Evolutionary conservation across 2,329 filamentous ascomycete species (phyloP).

Genomic region (Fusarium papillatum): DNA sequence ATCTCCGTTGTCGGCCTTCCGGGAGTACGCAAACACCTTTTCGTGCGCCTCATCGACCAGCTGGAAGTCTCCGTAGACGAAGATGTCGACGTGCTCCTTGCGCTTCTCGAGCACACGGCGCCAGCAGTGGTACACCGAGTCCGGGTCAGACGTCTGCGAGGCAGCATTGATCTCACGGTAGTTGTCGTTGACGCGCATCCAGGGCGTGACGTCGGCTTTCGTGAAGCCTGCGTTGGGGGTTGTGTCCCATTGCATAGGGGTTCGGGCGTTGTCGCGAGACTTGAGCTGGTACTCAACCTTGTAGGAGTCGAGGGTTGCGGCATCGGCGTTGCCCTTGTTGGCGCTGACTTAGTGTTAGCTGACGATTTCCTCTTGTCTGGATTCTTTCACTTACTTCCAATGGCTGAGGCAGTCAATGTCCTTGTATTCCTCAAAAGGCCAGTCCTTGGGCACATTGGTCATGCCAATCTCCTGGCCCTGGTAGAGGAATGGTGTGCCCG

Average conservation of each 20-base stretch:
- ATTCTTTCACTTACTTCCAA: slow-evolving; percentile 54
- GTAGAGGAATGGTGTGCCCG: slow-evolving; percentile 77
- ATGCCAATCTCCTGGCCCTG: slow-evolving; percentile 80
- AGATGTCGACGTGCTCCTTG: slow-evolving; percentile 71
- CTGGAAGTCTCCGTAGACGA: slow-evolving; percentile 74
- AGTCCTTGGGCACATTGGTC: slow-evolving; percentile 72
- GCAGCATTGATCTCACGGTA: slow-evolving; percentile 74
- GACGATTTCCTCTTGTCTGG: neutral
- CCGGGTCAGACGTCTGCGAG: slow-evolving; percentile 59
- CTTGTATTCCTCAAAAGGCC: slow-evolving; percentile 76
- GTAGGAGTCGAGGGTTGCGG: slow-evolving; percentile 52
- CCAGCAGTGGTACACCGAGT: slow-evolving; percentile 74
- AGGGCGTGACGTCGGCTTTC: slow-evolving; percentile 63
- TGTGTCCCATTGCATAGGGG: slow-evolving; percentile 80
- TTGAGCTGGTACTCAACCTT: slow-evolving; percentile 66
- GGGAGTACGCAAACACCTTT: slow-evolving; percentile 54
- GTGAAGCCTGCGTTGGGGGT: slow-evolving; percentile 75
- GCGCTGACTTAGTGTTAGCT: slow-evolving; percentile 43
- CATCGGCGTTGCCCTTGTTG: slow-evolving; percentile 54
- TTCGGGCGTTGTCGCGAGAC: slow-evolving; percentile 77
- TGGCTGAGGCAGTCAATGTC: slow-evolving; percentile 73
- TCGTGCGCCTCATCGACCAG: slow-evolving; percentile 53
- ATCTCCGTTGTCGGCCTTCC: slow-evolving; percentile 48
- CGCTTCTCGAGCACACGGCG: slow-evolving; percentile 69
- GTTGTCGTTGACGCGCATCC: slow-evolving; percentile 79